Percentiles rank a stretch among this genome's conserved stretches.
Evolutionary conservation across 352 stramenopile species (phyloP).

Genomic region (Globisporangium nodosum): DNA sequence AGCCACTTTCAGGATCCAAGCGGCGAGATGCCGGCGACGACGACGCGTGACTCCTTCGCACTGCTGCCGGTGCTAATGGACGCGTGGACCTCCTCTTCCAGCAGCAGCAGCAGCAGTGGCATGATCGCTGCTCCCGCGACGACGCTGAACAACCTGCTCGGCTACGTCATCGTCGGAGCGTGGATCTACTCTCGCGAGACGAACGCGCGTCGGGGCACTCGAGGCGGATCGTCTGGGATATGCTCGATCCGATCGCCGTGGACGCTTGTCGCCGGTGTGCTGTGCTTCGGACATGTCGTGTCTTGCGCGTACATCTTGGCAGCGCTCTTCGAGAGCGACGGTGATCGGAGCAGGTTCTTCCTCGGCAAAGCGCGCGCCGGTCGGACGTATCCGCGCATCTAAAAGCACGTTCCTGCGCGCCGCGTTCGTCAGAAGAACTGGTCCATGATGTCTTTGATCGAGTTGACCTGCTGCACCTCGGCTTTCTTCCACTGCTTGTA

Average conservation of each 20-base stretch:
- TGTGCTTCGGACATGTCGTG: slow-evolving; percentile 51
- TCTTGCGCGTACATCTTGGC: slow-evolving; percentile 63
- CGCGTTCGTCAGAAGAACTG: slow-evolving; percentile 43
- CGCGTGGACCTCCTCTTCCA: background rate
- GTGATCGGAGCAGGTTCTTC: slow-evolving; percentile 62
- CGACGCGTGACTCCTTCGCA: slow-evolving; percentile 26
- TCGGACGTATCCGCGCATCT: slow-evolving; percentile 18
- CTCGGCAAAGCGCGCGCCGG: slow-evolving; percentile 26
- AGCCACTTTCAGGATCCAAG: slow-evolving; percentile 11
- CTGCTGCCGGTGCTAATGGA: slow-evolving; percentile 13
- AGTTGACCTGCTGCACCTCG: slow-evolving; percentile 77
- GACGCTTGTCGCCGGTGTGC: slow-evolving; percentile 19
- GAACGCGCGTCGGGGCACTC: slow-evolving; percentile 1
- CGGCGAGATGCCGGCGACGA: slow-evolving; percentile 1
- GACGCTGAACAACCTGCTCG: slow-evolving; percentile 42
- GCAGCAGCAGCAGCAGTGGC: background rate
- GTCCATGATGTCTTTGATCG: slow-evolving; percentile 80
- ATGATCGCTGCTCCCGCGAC: slow-evolving; percentile 16
- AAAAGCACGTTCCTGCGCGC: background rate
- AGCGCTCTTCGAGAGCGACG: slow-evolving; percentile 68
- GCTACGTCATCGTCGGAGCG: slow-evolving; percentile 28
- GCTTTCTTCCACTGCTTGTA: slow-evolving; percentile 83
- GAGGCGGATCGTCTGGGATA: background rate
- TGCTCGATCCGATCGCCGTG: background rate
- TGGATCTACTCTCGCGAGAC: slow-evolving; percentile 59